Percentiles rank a stretch among this genome's conserved stretches.
These are phyloP conservation scores for Acacia crassicarpa DNA, from an alignment of 306 rosid species.

Conservation along the genomic window DNA sequence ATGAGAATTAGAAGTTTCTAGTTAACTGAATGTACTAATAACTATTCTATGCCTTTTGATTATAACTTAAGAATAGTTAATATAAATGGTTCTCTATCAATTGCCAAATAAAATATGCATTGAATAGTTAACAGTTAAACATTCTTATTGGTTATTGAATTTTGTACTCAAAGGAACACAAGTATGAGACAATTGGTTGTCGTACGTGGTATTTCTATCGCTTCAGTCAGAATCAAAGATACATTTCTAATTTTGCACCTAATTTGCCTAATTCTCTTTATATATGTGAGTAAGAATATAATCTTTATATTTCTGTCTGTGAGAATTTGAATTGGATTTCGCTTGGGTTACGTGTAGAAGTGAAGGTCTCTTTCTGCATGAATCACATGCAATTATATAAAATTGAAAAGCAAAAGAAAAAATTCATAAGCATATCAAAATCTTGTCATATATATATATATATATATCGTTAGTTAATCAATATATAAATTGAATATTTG, in stretches of 20 bases:
- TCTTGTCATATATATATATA: neutral
- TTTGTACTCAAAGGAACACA: no score
- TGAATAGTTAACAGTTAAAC: no score
- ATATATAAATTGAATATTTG: neutral
- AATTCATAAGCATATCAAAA: neutral
- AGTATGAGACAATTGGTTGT: neutral
- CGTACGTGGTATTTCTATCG: neutral
- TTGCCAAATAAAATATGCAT: neutral
- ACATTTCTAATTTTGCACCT: neutral
- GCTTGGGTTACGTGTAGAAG: neutral
- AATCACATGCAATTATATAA: neutral
- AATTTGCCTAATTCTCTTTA: neutral
- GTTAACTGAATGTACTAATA: neutral
- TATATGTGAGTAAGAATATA: no score
- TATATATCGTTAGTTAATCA: neutral
- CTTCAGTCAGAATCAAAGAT: neutral
- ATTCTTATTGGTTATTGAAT: no score
- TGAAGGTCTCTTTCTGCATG: neutral
- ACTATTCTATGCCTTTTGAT: neutral
- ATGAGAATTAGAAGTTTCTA: neutral
- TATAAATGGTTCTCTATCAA: neutral
- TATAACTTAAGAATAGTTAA: neutral
- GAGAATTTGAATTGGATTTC: constrained; percentile 15
- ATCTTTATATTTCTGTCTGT: neutral
- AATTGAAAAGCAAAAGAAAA: neutral